These are phyloP conservation scores for Tricholoma hemisulphureum DNA, from an alignment of 768 basidiomycete species.

Conservation along the genomic window DNA sequence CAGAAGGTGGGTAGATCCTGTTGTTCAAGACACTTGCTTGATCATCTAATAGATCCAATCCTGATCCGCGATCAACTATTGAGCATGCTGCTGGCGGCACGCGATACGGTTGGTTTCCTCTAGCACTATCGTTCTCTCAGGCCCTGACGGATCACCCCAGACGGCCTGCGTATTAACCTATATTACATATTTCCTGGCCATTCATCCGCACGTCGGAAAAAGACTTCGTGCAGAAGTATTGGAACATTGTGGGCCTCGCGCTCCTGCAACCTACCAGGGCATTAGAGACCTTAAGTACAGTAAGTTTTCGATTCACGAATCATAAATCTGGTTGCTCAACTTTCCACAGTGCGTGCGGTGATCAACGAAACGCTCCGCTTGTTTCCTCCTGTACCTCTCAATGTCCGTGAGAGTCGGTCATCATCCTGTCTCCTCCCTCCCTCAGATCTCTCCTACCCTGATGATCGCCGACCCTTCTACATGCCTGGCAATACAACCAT, in stretches of 20 bases:
- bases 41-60: slow-evolving; percentile 46
- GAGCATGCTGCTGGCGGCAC: slow-evolving; percentile 71
- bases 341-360: slow-evolving; percentile 61
- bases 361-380: slow-evolving; percentile 77
- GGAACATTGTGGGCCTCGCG: slow-evolving; percentile 47
- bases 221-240: slow-evolving; percentile 62
- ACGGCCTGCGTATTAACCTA: slow-evolving; percentile 71
- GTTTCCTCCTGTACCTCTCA: slow-evolving; percentile 78
- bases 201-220: slow-evolving; percentile 54
- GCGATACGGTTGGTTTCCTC: slow-evolving; percentile 63
- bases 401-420: slow-evolving; percentile 57
- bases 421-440: slow-evolving; percentile 50
- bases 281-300: slow-evolving; percentile 66
- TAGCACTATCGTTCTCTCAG: not conserved
- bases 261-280: slow-evolving; percentile 52
- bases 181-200: slow-evolving; percentile 66
- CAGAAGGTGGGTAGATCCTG: slow-evolving; percentile 46
- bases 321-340: slow-evolving; percentile 5
- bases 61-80: slow-evolving; percentile 76
- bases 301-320: slow-evolving; percentile 26
- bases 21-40: not conserved
- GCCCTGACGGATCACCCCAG: slow-evolving; percentile 31
- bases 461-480: slow-evolving; percentile 45
- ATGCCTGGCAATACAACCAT: slow-evolving; percentile 59
- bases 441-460: slow-evolving; percentile 47